Evolutionary conservation across 2,329 filamentous ascomycete genomes (phyloP).

Genomic region (Fusarium citri): DNA sequence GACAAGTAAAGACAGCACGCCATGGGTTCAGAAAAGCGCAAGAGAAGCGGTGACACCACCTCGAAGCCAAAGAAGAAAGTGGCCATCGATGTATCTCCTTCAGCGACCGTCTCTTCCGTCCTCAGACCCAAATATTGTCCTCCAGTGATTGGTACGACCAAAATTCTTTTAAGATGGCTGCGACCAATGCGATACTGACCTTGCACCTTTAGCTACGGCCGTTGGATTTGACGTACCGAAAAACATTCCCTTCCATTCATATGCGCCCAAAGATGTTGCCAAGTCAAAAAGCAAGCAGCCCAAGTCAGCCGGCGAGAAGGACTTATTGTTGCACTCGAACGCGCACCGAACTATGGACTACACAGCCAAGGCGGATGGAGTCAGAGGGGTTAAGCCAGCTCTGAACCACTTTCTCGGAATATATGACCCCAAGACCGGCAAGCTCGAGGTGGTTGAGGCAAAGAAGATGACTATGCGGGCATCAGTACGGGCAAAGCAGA

Average conservation of each 20-base stretch:
- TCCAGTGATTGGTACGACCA: conserved; percentile 63
- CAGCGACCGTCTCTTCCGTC: conserved; percentile 60
- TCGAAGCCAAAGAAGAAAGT: conserved; percentile 64
- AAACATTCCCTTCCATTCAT: conserved; percentile 60
- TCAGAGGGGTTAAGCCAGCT: conserved; percentile 49
- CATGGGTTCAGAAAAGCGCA: conserved; percentile 62
- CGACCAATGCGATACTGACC: conserved; percentile 37
- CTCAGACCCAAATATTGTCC: conserved; percentile 60
- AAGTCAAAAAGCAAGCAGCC: conserved; percentile 53
- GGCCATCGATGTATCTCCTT: conserved; percentile 56
- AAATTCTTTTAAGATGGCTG: not conserved
- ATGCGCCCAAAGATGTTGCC: conserved; percentile 55
- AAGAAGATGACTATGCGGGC: conserved; percentile 73
- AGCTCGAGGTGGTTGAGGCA: conserved; percentile 70
- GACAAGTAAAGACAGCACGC: conserved; percentile 20
- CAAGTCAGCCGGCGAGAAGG: conserved; percentile 56
- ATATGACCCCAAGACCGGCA: conserved; percentile 69
- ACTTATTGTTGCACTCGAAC: conserved; percentile 69
- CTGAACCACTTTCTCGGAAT: conserved; percentile 74
- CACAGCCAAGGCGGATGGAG: conserved; percentile 63
- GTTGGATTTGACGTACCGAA: conserved; percentile 53
- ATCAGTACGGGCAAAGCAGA: conserved; percentile 66
- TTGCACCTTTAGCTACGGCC: conserved; percentile 47
- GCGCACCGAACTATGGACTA: conserved; percentile 70
- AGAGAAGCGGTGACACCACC: conserved; percentile 58